Percentiles rank a stretch among this genome's conserved stretches.
Evolutionary conservation across 768 basidiomycete species (phyloP).

Genomic region (Pleurotus ostreatus): DNA sequence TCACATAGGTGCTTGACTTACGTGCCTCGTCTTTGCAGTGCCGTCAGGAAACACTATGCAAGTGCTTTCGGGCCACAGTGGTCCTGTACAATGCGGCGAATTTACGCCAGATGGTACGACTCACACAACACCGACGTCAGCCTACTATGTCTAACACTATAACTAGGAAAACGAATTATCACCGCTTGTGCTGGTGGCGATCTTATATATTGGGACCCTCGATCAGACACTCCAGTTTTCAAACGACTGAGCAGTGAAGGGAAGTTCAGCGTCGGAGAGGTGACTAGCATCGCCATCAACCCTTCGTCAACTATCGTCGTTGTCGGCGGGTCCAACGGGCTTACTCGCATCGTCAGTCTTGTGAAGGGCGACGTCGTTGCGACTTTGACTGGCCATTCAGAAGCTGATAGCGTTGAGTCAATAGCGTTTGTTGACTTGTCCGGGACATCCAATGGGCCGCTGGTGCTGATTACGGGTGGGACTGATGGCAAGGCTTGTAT

Average conservation of each 20-base stretch:
- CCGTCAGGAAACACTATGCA: conserved; percentile 95
- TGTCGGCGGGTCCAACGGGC: conserved; percentile 82
- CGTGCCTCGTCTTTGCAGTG: conserved; percentile 43
- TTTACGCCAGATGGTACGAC: conserved; percentile 85
- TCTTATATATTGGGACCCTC: conserved; percentile 90
- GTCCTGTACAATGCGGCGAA: conserved; percentile 78
- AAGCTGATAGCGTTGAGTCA: conserved; percentile 86
- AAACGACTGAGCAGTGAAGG: conserved; percentile 70
- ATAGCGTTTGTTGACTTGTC: conserved; percentile 80
- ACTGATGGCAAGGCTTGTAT: conserved; percentile 94
- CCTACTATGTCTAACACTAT: conserved; percentile 6
- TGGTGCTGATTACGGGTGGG: conserved; percentile 77
- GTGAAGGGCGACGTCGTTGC: conserved; percentile 81
- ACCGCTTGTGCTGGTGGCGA: conserved; percentile 81
- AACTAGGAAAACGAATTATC: conserved; percentile 78
- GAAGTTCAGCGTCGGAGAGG: conserved; percentile 77
- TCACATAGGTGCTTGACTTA: neutral
- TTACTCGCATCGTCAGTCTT: conserved; percentile 83
- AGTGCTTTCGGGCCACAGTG: conserved; percentile 89
- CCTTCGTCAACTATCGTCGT: conserved; percentile 86
- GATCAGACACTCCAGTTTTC: conserved; percentile 70
- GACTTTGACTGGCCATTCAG: conserved; percentile 76
- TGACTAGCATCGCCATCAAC: conserved; percentile 85
- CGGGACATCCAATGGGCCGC: conserved; percentile 45
- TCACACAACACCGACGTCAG: neutral